Conservation (phyloP, 2,329 filamentous ascomycete species). For the Monosporascus sp. region DNA sequence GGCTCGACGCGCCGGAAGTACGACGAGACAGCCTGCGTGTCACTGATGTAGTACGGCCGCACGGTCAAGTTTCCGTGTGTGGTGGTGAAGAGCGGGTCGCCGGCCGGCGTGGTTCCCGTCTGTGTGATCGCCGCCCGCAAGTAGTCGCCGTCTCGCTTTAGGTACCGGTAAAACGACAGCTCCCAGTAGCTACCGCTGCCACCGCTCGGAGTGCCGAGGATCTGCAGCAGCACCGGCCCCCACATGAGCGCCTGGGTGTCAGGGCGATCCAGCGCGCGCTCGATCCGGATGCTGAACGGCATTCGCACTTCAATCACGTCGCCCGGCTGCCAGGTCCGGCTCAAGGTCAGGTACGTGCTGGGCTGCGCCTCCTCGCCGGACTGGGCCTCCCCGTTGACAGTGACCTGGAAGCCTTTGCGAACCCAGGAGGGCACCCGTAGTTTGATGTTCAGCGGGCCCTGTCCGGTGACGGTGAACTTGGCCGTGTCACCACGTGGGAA, state of each 20-base stretch:
- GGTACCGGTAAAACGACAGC: constrained; percentile 24
- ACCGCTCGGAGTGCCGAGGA: constrained; percentile 19
- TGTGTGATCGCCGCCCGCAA: constrained; percentile 16
- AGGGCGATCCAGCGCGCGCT: constrained; percentile 26
- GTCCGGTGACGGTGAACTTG: constrained; percentile 22
- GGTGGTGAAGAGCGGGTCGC: constrained; percentile 22
- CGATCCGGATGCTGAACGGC: constrained; percentile 25
- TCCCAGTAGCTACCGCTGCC: constrained; percentile 18
- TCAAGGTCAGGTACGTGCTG: constrained; percentile 24
- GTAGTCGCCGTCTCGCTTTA: constrained; percentile 28
- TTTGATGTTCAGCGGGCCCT: constrained; percentile 25
- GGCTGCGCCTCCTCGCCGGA: constrained; percentile 9
- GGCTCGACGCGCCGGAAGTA: constrained; percentile 28
- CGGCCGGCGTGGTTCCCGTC: constrained; percentile 13
- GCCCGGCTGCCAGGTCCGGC: constrained; percentile 22
- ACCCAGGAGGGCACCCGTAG: constrained; percentile 26
- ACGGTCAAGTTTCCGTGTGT: constrained; percentile 11
- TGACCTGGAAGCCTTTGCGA: constrained; percentile 21
- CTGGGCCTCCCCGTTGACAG: constrained; percentile 21
- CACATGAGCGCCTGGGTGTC: constrained; percentile 28
- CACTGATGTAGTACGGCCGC: constrained; percentile 27
- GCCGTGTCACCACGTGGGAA: constrained; percentile 22
- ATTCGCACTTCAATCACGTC: constrained; percentile 25
- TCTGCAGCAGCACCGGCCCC: constrained; percentile 26
- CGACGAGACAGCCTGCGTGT: constrained; percentile 23